Conservation (phyloP, 1,284 basidiomycete species). For the Naganishia albida region DNA sequence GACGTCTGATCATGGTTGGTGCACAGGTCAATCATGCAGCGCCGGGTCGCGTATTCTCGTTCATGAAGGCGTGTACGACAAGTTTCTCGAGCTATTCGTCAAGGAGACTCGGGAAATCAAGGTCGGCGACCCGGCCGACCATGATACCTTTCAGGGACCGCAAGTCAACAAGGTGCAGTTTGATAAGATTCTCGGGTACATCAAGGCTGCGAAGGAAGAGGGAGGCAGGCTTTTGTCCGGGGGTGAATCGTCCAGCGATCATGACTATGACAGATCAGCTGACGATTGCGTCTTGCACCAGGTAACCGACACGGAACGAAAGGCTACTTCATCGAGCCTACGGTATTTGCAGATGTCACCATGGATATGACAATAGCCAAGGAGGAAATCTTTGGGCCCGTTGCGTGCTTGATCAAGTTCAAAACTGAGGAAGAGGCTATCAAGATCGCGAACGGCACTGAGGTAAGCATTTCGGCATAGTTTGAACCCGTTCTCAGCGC, state of each 20-base stretch:
- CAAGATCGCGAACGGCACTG: conserved; percentile 77
- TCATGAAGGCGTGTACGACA: conserved; percentile 71
- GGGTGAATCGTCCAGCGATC: too few relatives aligned
- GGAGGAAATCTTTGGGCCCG: conserved; percentile 54
- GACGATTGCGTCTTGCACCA: neutral
- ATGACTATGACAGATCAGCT: too few relatives aligned
- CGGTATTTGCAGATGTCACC: conserved; percentile 43
- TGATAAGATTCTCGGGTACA: conserved; percentile 80
- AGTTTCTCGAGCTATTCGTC: conserved; percentile 50
- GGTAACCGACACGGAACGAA: conserved; percentile 54
- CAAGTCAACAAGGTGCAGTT: conserved; percentile 78
- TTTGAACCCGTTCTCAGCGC: too few relatives aligned
- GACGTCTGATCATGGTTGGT: too few relatives aligned
- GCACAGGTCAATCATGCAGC: conserved; percentile 52
- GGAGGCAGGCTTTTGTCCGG: conserved; percentile 71
- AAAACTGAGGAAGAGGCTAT: conserved; percentile 64
- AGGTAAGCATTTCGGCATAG: too few relatives aligned
- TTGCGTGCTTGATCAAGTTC: conserved; percentile 74
- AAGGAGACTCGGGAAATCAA: conserved; percentile 58
- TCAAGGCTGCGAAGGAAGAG: conserved; percentile 76
- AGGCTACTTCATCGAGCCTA: conserved; percentile 52
- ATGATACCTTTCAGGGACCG: conserved; percentile 70
- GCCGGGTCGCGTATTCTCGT: conserved; percentile 65
- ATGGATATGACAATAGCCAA: conserved; percentile 35
- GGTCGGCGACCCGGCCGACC: conserved; percentile 73